Percentiles rank a stretch among this genome's conserved stretches.
Evolutionary conservation across 2,329 filamentous ascomycete species (phyloP).

Genomic region (Verticillium zaregamsianum): DNA sequence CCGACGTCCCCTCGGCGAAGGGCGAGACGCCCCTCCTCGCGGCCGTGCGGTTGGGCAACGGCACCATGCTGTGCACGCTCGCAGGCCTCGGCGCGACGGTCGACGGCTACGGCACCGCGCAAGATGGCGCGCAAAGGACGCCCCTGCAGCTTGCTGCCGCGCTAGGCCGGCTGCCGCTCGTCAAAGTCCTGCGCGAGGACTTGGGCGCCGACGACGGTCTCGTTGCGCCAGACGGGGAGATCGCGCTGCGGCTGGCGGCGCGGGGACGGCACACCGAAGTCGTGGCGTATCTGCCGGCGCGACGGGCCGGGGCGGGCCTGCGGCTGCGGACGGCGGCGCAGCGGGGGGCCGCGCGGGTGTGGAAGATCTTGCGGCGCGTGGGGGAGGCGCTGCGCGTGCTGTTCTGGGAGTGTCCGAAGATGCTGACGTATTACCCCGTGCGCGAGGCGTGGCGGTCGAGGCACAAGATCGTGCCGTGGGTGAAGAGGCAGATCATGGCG

Average conservation of each 20-base stretch:
- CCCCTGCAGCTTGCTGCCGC: constrained; percentile 39
- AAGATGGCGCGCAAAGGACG: constrained; percentile 25
- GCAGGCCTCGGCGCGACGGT: constrained; percentile 29
- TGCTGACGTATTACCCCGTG: constrained; percentile 9
- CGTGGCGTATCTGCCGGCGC: constrained; percentile 34
- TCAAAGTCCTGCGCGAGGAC: constrained; percentile 33
- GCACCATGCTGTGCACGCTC: constrained; percentile 28
- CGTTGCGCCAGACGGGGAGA: constrained; percentile 39
- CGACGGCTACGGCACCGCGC: constrained; percentile 19
- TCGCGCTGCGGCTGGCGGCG: constrained; percentile 40
- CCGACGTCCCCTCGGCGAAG: constrained; percentile 23
- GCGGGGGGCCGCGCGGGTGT: constrained; percentile 20
- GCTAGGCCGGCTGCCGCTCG: constrained; percentile 33
- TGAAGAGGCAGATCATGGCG: constrained; percentile 18
- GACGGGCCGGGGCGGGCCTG: constrained; percentile 32
- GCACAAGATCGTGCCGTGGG: constrained; percentile 23
- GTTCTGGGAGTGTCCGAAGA: constrained; percentile 22
- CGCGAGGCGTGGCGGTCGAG: constrained; percentile 19
- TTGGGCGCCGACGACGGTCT: constrained; percentile 36
- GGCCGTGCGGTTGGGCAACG: constrained; percentile 24
- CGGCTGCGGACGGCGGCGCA: constrained; percentile 29
- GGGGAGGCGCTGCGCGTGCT: constrained; percentile 18
- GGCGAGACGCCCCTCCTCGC: constrained; percentile 31
- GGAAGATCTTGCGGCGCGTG: constrained; percentile 18
- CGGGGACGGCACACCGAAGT: constrained; percentile 35